Evolutionary conservation across 768 basidiomycete genomes (phyloP).

Genomic region (Termitomyces titanicus): DNA sequence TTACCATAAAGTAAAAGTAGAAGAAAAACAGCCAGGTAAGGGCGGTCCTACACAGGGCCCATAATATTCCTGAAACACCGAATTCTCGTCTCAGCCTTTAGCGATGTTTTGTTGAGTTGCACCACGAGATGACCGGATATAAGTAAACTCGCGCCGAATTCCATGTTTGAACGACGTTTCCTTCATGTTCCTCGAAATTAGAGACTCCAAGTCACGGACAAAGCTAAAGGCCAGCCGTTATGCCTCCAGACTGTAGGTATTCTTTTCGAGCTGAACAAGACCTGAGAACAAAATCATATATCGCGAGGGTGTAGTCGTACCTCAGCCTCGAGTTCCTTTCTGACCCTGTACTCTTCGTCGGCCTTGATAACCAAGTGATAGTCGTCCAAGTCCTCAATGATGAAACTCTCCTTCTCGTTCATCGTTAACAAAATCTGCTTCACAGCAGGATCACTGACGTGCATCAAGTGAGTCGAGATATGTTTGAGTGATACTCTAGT

Average conservation of each 20-base stretch:
- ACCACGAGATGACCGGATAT: too few species aligned
- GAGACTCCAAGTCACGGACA: too few species aligned
- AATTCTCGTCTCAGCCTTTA: too few species aligned
- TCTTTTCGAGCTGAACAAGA: neutral
- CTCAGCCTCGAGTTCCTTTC: slow-evolving; percentile 72
- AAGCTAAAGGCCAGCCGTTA: too few species aligned
- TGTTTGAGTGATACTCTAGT: slow-evolving; percentile 61
- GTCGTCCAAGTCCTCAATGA: slow-evolving; percentile 89
- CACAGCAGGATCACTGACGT: slow-evolving; percentile 32
- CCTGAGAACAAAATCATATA: neutral
- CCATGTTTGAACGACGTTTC: neutral
- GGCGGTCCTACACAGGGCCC: too few species aligned
- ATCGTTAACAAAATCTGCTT: slow-evolving; percentile 84
- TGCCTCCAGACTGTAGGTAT: slow-evolving; percentile 1
- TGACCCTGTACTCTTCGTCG: slow-evolving; percentile 73
- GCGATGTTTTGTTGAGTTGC: too few species aligned
- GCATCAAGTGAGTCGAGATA: slow-evolving; percentile 67
- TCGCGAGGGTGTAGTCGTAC: slow-evolving; percentile 33
- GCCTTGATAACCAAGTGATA: slow-evolving; percentile 61
- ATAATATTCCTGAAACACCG: too few species aligned
- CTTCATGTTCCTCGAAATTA: too few species aligned
- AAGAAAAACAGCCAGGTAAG: too few species aligned
- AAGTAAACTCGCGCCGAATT: too few species aligned
- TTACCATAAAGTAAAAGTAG: too few species aligned
- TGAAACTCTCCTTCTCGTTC: slow-evolving; percentile 78